Percentiles rank a stretch among this genome's conserved stretches.
Conservation (phyloP, 2,329 filamentous ascomycete species). For the Cladosporium cucumerinum region DNA sequence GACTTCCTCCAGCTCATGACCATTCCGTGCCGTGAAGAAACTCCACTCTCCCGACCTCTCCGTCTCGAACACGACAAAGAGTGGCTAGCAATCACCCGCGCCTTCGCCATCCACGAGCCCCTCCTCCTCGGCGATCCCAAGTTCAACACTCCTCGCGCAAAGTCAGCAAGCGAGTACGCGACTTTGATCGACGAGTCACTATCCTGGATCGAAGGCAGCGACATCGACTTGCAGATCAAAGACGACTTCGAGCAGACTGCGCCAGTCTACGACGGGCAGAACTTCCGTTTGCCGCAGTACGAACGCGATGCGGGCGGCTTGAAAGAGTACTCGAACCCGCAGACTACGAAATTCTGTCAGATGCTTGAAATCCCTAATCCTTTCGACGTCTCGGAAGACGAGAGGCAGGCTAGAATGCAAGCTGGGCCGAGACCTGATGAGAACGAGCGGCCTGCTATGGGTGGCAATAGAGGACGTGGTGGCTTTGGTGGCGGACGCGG, state of each 20-base stretch:
- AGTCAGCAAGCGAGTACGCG: constrained; percentile 55
- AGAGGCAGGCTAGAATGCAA: constrained; percentile 59
- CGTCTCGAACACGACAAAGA: constrained; percentile 81
- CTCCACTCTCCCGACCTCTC: constrained; percentile 48
- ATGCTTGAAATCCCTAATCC: constrained; percentile 73
- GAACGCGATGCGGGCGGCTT: constrained; percentile 47
- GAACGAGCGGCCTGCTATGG: constrained; percentile 25
- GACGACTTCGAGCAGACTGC: constrained; percentile 76
- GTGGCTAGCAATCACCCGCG: constrained; percentile 90
- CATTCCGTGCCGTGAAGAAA: constrained; percentile 38
- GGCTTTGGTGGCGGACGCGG: constrained; percentile 25
- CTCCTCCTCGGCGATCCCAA: constrained; percentile 61
- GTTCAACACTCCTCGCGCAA: constrained; percentile 53
- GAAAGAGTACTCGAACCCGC: constrained; percentile 78
- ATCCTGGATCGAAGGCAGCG: constrained; percentile 70
- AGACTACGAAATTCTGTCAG: constrained; percentile 78
- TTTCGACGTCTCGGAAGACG: constrained; percentile 69
- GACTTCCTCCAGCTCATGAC: constrained; percentile 79
- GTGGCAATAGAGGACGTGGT: constrained; percentile 23
- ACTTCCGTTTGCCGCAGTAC: constrained; percentile 27
- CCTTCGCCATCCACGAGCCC: constrained; percentile 60
- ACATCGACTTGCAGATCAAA: constrained; percentile 61
- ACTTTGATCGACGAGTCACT: constrained; percentile 66
- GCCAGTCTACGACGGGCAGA: constrained; percentile 55
- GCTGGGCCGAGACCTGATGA: constrained; percentile 53